Evolutionary conservation across 352 stramenopile genomes (phyloP).

Genomic region (Globisporangium spiculum): DNA sequence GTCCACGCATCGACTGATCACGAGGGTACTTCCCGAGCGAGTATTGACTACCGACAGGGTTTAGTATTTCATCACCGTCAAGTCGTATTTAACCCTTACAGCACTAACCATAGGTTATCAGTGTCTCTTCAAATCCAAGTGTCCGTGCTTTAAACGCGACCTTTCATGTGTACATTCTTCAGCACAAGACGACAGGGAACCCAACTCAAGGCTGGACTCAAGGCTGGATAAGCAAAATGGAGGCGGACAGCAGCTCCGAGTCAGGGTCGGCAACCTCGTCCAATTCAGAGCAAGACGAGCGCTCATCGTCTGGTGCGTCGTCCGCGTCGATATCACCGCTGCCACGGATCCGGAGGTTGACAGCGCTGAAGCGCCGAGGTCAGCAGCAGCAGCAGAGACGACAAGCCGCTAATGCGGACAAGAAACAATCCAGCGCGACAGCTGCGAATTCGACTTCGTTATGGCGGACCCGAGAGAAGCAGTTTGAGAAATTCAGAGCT

Average conservation of each 20-base stretch:
- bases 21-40: not conserved
- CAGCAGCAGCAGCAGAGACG: slow-evolving; percentile 9
- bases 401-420: not conserved
- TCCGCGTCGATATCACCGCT: not conserved
- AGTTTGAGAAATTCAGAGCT: slow-evolving; percentile 78
- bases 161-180: slow-evolving; percentile 5
- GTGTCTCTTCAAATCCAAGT: not conserved
- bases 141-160: not conserved
- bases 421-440: not conserved
- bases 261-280: not conserved
- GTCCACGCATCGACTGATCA: slow-evolving; percentile 35
- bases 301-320: not conserved
- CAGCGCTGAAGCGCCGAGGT: not conserved
- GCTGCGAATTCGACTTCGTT: slow-evolving; percentile 21
- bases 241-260: slow-evolving; percentile 7
- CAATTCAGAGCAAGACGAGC: not conserved
- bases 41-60: not conserved
- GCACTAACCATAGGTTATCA: not conserved
- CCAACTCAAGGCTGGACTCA: too few relatives aligned
- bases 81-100: slow-evolving; percentile 8
- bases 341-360: not conserved
- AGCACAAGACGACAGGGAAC: not conserved
- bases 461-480: slow-evolving; percentile 57
- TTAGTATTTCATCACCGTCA: not conserved
- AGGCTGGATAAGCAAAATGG: not conserved